Conservation (phyloP, 805 yeast species). For the Lachancea sp. region DNA sequence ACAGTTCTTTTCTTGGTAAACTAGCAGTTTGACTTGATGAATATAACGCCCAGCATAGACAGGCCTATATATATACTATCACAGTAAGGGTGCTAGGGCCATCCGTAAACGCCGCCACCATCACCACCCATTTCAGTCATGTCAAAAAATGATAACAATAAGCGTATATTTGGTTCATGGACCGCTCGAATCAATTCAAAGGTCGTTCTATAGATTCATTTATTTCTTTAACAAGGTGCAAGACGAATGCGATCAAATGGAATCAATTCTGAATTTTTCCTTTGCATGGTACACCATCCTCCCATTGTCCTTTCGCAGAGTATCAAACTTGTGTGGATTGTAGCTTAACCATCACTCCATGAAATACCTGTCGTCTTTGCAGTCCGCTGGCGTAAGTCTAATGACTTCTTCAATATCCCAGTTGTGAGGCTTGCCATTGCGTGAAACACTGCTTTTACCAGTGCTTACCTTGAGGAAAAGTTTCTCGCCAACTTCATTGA, state of each 20-base stretch:
- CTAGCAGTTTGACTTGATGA: no score
- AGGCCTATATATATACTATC: no score
- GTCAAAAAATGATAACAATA: no score
- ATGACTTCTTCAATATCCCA: conserved; percentile 76
- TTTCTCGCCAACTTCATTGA: conserved; percentile 73
- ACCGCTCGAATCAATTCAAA: background rate
- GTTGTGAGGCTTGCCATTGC: conserved; percentile 63
- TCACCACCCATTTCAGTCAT: no score
- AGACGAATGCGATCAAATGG: no score
- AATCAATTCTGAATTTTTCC: no score
- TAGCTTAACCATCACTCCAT: conserved; percentile 7
- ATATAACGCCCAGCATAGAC: no score
- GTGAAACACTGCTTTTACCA: conserved; percentile 61
- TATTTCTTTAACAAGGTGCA: background rate
- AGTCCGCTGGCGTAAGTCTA: conserved; percentile 63
- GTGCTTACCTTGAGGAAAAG: conserved; percentile 70
- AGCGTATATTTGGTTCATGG: background rate
- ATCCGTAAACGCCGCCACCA: no score
- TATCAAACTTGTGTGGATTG: background rate
- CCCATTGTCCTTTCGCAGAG: no score
- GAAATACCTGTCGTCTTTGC: conserved; percentile 37
- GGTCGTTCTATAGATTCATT: background rate
- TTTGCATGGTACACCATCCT: no score
- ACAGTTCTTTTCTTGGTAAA: no score
- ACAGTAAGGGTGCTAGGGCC: no score